Evolutionary conservation across 441 rosid species (phyloP), one percentile per base, ranked within the genome.

Genomic region (Geranium incanum): DNA sequence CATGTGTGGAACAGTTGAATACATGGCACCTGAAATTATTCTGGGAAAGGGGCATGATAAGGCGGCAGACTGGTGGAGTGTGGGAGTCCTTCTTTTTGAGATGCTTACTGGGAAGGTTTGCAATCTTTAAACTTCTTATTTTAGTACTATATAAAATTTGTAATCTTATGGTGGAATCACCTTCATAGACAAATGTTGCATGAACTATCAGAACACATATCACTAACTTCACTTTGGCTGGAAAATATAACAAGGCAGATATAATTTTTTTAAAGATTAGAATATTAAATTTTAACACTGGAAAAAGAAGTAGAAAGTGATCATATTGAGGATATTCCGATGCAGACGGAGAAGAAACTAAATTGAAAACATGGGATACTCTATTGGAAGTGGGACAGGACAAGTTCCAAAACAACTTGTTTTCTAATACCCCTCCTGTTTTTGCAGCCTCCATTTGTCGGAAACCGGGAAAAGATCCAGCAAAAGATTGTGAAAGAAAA

Each of bases 41-140:
- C 82, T 78, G 9, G 99, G 99, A 19, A 92, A 82, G 70, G 99
- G 97, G 37, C 97, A 92, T 82, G 88, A 95, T 78, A 92, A 95
- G 77, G 88, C 97, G 69, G 94, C 99, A 5, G 99, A 94, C 74
- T 92, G 99, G 97, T 95, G 99, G 99, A 94, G 99, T 68, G 90
- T 89, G 36, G 99, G 99, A 38, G 79, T 90, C 80, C 81, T 94
- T 50, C 72, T 92, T 55, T 89, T 83, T 82, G 99, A 95, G 84
- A 95, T 95, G 97, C 96, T 92, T 50, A 95, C 96, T 2, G 97
- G 91, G 67, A 80, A 90, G 95, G 97, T 91, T 68, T 72, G 72
- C 33, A n/a, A 33, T 64, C 68, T 16, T 68, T 66, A 64, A 19
- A 59, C 28, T 59, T 59, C 33, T 18, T 59, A 59, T 59, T 59